Conservation (phyloP, 495 filamentous ascomycete species). For the Emericellopsis terricola region DNA sequence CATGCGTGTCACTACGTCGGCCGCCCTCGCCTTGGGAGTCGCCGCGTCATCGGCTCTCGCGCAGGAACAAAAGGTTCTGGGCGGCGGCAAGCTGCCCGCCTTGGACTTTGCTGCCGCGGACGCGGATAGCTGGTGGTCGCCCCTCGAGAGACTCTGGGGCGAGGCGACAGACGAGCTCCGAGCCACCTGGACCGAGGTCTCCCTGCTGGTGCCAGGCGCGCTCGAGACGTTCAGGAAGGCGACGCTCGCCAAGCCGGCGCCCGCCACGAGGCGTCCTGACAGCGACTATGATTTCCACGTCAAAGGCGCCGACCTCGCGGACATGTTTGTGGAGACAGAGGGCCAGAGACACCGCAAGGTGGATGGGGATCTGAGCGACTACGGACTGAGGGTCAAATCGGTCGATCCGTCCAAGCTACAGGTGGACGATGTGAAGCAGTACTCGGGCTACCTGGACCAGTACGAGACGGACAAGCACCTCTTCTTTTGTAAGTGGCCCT, state of each 20-base stretch:
- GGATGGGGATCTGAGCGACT: conserved; percentile 68
- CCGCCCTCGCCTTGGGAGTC: conserved; percentile 63
- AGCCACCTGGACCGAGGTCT: conserved; percentile 78
- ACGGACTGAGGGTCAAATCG: conserved; percentile 77
- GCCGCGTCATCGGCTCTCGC: conserved; percentile 41
- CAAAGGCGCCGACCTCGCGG: conserved; percentile 61
- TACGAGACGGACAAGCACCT: conserved; percentile 94
- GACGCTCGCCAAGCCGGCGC: conserved; percentile 68
- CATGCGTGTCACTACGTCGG: conserved; percentile 64
- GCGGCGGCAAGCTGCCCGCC: conserved; percentile 26
- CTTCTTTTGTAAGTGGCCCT: conserved; percentile 74
- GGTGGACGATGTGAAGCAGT: conserved; percentile 88
- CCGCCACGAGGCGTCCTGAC: conserved; percentile 58
- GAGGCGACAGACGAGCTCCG: conserved; percentile 43
- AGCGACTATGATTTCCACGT: conserved; percentile 71
- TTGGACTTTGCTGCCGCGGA: conserved; percentile 21
- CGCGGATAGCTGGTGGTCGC: conserved; percentile 44
- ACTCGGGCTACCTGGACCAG: conserved; percentile 93
- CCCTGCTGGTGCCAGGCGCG: conserved; percentile 61
- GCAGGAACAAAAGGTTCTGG: conserved; percentile 41
- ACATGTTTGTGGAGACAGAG: conserved; percentile 59
- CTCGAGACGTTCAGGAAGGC: conserved; percentile 41
- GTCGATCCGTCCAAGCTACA: conserved; percentile 70
- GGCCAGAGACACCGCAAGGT: conserved; percentile 76
- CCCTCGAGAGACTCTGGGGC: conserved; percentile 30